Evolutionary conservation across 805 yeast genomes (phyloP).

Genomic region (Suhomyces sp.): DNA sequence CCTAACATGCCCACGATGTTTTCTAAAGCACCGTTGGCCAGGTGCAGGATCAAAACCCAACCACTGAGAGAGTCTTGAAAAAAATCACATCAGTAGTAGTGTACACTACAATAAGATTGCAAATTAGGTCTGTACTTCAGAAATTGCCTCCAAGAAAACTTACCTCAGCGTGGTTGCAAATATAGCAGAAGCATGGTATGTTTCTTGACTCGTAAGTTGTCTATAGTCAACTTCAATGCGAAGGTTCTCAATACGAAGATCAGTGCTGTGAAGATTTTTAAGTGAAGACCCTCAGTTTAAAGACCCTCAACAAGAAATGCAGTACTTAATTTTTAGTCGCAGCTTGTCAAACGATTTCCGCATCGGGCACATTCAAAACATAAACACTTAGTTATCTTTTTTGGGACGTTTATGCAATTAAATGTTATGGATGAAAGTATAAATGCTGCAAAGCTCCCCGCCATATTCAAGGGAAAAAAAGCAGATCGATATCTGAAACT

Average conservation of each 20-base stretch:
- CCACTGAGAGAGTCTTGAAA: not conserved
- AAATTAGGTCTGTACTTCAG: too few species aligned
- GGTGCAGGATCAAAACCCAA: not conserved
- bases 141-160: too few species aligned
- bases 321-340: not conserved
- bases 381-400: conserved; percentile 2
- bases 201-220: not conserved
- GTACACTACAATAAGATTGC: not conserved
- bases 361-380: not conserved
- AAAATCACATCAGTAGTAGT: not conserved
- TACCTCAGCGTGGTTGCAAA: not conserved
- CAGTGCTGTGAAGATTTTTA: not conserved
- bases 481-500: not conserved
- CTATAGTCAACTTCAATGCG: not conserved
- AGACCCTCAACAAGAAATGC: not conserved
- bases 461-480: not conserved
- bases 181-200: not conserved
- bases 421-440: not conserved
- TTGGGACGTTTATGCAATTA: conserved; percentile 1
- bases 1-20: not conserved
- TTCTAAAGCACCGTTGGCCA: not conserved
- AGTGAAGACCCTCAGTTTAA: not conserved
- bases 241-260: not conserved
- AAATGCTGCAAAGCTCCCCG: not conserved
- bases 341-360: not conserved